phyloP scores from a whole-genome alignment of 148 eudicot genomes.

The Heliamphora exappendiculata region DNA sequence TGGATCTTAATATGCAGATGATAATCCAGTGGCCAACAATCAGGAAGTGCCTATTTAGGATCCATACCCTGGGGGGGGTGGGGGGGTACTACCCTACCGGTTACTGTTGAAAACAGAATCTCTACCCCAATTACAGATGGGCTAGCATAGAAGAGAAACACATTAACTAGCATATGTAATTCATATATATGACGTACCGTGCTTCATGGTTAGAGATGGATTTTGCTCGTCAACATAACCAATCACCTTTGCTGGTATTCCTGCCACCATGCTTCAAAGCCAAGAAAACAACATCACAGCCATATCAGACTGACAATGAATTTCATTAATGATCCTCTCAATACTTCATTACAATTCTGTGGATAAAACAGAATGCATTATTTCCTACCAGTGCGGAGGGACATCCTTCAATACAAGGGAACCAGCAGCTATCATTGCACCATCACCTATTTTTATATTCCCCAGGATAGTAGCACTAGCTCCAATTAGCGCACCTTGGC shows the following conservation, averaged over 20 bases:
- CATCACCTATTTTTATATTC: conserved; percentile 51
- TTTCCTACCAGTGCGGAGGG: conserved; percentile 46
- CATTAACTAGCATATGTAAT: neutral
- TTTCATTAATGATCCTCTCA: neutral
- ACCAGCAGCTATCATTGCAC: conserved; percentile 65
- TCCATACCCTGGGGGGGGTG: neutral
- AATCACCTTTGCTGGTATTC: conserved; percentile 57
- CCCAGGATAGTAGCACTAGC: conserved; percentile 57
- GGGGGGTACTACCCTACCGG: neutral
- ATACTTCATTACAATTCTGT: neutral
- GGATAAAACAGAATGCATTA: neutral
- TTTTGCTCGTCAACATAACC: conserved; percentile 48
- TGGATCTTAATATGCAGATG: neutral
- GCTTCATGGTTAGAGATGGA: conserved; percentile 61
- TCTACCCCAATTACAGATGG: neutral
- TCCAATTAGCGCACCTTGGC: conserved; percentile 61
- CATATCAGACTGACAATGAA: neutral
- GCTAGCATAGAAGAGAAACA: neutral
- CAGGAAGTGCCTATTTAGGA: neutral
- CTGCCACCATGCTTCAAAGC: conserved; percentile 49
- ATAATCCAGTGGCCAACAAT: neutral
- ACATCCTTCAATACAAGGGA: conserved; percentile 54
- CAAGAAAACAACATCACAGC: neutral
- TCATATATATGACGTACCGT: conserved; percentile 30
- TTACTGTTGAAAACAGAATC: neutral